Evolutionary conservation across 306 rosid genomes (phyloP), one percentile per base, ranked within the genome.

Genomic region (Mimosa pudica): DNA sequence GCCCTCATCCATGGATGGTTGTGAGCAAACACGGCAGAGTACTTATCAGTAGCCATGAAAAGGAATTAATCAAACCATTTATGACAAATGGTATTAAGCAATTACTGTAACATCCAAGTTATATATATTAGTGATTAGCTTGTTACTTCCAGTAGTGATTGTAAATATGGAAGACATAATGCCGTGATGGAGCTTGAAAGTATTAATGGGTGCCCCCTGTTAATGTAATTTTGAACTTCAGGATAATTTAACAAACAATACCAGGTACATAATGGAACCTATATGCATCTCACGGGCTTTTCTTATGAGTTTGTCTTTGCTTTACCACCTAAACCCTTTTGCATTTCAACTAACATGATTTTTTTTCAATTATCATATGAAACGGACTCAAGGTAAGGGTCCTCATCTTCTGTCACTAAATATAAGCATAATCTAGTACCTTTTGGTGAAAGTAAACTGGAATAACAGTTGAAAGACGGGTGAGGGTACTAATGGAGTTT

Each of bases 21-120:
- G 61, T 54, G 51, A 78, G 73, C 76, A 45, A 74, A 74, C 79
- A 62, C 61, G 46, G 54, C 41, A 74, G 7, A 55, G 32, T 55
- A 55, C 20, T 46, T 38, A 57, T n/a, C 52, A 14, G 47, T 12
- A 38, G 52, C 61, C 7, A 35, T 73, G 63, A 9, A 72, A 7
- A 7, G 14, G 46, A 33, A 48, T 13, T 33, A 14, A 16, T 35
- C 8, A 32, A 8, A 52, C 63, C 76, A 14, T 52, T 72, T 33
- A 10, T 35, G 4, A 48, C 24, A 3, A 45, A 79, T 20, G 12
- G 60, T 7, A 52, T 20, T 60, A 13, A 67, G 70, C 71, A 51
- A 70, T 52, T 17, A 49, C 18, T 49, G 42, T 20, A 70, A 7
- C 63, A 35, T 46, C 49, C 12, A 45, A 44, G 49, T 44, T 32